Percentiles rank a stretch among this genome's conserved stretches.
Conservation (phyloP, 2,329 filamentous ascomycete genomes). For the Trichoderma arundinaceum region DNA sequence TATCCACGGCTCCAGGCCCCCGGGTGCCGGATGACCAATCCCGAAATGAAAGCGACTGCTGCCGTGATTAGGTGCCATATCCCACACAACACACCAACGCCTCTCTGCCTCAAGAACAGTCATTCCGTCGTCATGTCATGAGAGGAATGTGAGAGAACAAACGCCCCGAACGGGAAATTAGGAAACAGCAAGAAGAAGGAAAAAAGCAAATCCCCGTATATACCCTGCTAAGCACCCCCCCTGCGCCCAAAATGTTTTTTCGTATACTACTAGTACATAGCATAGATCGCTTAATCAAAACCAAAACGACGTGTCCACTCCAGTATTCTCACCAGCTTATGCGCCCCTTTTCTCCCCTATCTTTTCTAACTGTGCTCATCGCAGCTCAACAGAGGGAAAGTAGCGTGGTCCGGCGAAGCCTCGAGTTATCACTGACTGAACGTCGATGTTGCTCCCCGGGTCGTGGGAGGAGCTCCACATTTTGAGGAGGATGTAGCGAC, state of each 20-base stretch:
- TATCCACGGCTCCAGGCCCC: not conserved
- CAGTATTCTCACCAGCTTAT: not conserved
- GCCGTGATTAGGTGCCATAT: conserved; percentile 3
- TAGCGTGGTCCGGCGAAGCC: conserved; percentile 87
- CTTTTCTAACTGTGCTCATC: conserved; percentile 46
- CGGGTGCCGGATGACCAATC: conserved; percentile 4
- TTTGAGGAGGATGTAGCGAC: conserved; percentile 84
- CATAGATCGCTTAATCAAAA: conserved; percentile 23
- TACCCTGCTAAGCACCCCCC: conserved; percentile 16
- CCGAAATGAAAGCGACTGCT: conserved; percentile 23
- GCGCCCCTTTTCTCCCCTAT: not conserved
- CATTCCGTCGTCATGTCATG: not conserved
- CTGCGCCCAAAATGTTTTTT: conserved; percentile 10
- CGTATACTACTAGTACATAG: not conserved
- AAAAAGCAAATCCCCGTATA: conserved; percentile 17
- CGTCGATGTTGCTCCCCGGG: conserved; percentile 76
- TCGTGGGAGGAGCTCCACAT: conserved; percentile 81
- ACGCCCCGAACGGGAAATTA: not conserved
- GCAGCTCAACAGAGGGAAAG: conserved; percentile 72
- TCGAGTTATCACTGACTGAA: conserved; percentile 81
- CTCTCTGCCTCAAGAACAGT: conserved; percentile 11
- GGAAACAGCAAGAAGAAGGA: not conserved
- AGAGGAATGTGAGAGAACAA: conserved; percentile 1
- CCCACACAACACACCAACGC: conserved; percentile 1
- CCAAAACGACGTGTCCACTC: conserved; percentile 10